Conservation (phyloP, 805 yeast species). For the Kazachstania taianensis region DNA sequence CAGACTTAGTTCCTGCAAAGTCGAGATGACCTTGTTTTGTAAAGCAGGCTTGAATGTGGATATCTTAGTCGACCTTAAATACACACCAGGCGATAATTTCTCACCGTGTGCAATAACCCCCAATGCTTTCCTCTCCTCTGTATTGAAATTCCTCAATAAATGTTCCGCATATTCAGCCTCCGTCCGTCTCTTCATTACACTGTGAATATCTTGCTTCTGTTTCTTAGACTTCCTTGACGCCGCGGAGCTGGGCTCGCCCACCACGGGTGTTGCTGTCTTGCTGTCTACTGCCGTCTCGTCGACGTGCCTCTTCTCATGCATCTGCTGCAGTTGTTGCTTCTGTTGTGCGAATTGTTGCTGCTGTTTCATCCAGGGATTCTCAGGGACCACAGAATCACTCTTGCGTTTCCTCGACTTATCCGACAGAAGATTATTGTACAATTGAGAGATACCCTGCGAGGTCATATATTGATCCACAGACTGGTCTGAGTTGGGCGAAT, state of each 20-base stretch:
- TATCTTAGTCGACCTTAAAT: conserved; percentile 67
- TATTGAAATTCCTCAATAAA: conserved; percentile 37
- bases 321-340: conserved; percentile 26
- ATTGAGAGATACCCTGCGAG: conserved; percentile 81
- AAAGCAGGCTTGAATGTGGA: conserved; percentile 70
- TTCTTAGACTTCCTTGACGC: conserved; percentile 24
- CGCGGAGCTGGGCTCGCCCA: conserved; percentile 5
- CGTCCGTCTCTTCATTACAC: conserved; percentile 22
- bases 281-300: not conserved
- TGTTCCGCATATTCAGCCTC: conserved; percentile 29
- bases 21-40: conserved; percentile 48
- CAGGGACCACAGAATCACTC: conserved; percentile 32
- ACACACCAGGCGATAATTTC: conserved; percentile 66
- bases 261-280: conserved; percentile 3
- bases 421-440: conserved; percentile 68
- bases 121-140: conserved; percentile 72
- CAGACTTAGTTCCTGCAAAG: conserved; percentile 68
- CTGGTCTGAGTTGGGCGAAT: conserved; percentile 76
- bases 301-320: conserved; percentile 15
- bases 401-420: conserved; percentile 50
- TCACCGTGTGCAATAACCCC: conserved; percentile 78
- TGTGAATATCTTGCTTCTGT: conserved; percentile 26
- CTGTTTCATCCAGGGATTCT: conserved; percentile 36
- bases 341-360: conserved; percentile 34
- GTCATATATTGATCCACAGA: conserved; percentile 67